These are phyloP conservation scores for Trametes meyenii DNA, from an alignment of 768 basidiomycete species.

Conservation along the genomic window DNA sequence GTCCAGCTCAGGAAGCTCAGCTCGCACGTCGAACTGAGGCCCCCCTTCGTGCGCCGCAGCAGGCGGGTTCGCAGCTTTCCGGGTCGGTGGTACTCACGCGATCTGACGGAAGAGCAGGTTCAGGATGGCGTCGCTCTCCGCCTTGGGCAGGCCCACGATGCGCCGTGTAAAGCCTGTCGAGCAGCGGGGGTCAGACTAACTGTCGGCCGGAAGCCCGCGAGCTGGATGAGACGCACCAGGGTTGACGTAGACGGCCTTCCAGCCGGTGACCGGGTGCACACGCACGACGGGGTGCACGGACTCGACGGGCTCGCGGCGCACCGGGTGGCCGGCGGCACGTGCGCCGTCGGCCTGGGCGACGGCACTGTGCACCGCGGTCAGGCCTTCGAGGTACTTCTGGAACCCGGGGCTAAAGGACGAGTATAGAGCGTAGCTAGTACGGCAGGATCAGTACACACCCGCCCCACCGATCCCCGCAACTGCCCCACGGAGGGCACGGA, in stretches of 20 bases:
- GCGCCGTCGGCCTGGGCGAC: conserved; percentile 79
- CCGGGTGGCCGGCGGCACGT: conserved; percentile 66
- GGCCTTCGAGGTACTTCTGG: conserved; percentile 75
- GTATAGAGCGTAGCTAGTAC: conserved; percentile 73
- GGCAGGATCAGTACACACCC: conserved; percentile 11
- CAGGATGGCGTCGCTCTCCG: conserved; percentile 77
- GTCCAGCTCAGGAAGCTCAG: too few species aligned
- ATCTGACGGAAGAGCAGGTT: conserved; percentile 73
- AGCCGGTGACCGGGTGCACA: conserved; percentile 82
- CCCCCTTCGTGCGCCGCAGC: neutral
- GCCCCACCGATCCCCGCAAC: neutral
- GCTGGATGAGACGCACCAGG: conserved; percentile 47
- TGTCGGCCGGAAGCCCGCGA: neutral
- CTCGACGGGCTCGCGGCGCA: conserved; percentile 70
- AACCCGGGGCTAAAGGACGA: conserved; percentile 76
- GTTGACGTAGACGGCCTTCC: conserved; percentile 85
- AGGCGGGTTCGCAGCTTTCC: neutral
- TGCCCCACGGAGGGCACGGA: neutral
- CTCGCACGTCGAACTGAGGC: too few species aligned
- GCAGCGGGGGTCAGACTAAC: neutral
- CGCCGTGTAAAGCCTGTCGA: conserved; percentile 72
- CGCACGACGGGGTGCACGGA: conserved; percentile 80
- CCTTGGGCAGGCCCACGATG: conserved; percentile 78
- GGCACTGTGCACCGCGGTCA: conserved; percentile 75
- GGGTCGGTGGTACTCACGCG: conserved; percentile 16